phyloP scores from a whole-genome alignment of 345 rosid species.

The Durio zibethinus region DNA sequence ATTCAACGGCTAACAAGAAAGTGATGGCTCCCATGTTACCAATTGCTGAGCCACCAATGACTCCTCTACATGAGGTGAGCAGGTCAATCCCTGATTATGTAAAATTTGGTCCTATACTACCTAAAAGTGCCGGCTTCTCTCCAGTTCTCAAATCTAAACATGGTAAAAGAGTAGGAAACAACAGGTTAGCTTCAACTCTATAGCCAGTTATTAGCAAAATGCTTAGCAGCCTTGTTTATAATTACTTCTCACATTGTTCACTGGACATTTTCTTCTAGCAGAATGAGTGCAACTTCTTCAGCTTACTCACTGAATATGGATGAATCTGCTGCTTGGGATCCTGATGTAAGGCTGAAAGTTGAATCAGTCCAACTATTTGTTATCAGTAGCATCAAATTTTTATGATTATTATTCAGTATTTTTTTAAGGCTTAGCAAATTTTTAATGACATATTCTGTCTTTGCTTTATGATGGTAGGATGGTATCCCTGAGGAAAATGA shows the following conservation, averaged over 20 bases:
- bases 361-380: neutral
- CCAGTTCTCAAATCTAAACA: slow-evolving; percentile 32
- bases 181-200: slow-evolving; percentile 35
- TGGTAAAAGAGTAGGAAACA: slow-evolving; percentile 25
- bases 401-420: neutral
- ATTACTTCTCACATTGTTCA: neutral
- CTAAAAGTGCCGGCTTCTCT: slow-evolving; percentile 49
- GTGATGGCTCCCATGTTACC: slow-evolving; percentile 53
- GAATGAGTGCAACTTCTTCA: slow-evolving; percentile 34
- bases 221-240: no score
- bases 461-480: slow-evolving; percentile 30
- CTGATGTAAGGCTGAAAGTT: slow-evolving; percentile 34
- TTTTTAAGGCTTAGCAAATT: neutral
- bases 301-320: slow-evolving; percentile 21
- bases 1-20: slow-evolving; percentile 38
- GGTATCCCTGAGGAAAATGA: slow-evolving; percentile 28
- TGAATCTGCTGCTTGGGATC: slow-evolving; percentile 32
- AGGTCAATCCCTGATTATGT: slow-evolving; percentile 53
- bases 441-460: slow-evolving; percentile 8
- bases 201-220: neutral
- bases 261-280: slow-evolving; percentile 25
- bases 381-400: neutral
- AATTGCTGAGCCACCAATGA: slow-evolving; percentile 65
- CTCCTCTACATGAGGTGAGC: slow-evolving; percentile 55
- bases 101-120: slow-evolving; percentile 60